Evolutionary conservation across 768 basidiomycete genomes (phyloP).

Genomic region (Mycena filopes): DNA sequence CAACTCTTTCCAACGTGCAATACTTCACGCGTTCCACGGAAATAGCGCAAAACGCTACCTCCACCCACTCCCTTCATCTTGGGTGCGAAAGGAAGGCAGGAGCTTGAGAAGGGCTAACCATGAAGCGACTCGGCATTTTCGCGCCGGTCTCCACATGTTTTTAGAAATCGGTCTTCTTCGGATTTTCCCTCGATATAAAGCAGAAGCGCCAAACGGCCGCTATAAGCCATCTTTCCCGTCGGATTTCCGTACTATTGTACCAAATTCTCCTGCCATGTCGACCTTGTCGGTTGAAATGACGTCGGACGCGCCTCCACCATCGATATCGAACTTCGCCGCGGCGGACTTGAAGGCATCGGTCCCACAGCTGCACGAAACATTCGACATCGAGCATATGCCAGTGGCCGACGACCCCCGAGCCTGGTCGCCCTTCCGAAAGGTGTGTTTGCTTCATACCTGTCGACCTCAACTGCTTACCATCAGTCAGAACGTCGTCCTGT

Average conservation of each 20-base stretch:
- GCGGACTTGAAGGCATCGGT: not conserved
- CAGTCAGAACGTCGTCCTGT: conserved; percentile 55
- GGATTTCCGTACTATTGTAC: not conserved
- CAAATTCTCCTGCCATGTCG: not conserved
- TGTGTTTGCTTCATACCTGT: conserved; percentile 33
- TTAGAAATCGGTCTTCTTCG: conserved; percentile 27
- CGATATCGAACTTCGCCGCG: not conserved
- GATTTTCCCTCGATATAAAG: conserved; percentile 17
- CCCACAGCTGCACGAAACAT: conserved; percentile 11
- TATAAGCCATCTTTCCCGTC: not conserved
- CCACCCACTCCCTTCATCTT: not conserved
- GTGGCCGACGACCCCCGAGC: conserved; percentile 71
- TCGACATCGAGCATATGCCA: conserved; percentile 63
- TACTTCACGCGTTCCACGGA: no score
- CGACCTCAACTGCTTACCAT: not conserved
- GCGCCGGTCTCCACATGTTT: conserved; percentile 25
- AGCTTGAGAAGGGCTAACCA: not conserved
- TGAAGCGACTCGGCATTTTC: conserved; percentile 9
- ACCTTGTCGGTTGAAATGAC: not conserved
- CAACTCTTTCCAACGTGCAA: no score
- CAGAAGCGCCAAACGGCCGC: not conserved
- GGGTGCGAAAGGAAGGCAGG: not conserved
- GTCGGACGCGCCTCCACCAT: no score
- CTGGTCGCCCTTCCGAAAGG: conserved; percentile 70
- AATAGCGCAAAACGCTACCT: no score